phyloP scores from a whole-genome alignment of 768 basidiomycete species.

The Leccinum sublutescens region DNA sequence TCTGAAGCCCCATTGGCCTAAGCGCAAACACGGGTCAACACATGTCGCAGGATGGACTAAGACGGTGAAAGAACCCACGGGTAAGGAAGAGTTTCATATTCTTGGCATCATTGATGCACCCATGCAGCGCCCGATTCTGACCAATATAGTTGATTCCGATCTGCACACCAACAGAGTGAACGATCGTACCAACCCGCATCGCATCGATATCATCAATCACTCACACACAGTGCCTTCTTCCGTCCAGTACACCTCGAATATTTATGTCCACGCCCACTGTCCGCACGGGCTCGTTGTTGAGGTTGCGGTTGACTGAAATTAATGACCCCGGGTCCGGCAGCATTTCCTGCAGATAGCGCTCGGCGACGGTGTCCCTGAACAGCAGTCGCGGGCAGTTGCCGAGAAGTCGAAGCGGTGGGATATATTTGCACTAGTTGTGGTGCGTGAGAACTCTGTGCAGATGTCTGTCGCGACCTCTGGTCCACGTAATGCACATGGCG shows the following conservation, averaged over 20 bases:
- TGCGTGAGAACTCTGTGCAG: slow-evolving; percentile 6
- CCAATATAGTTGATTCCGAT: slow-evolving; percentile 82
- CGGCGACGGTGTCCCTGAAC: slow-evolving; percentile 21
- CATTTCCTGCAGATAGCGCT: slow-evolving; percentile 19
- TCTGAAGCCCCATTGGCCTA: slow-evolving; percentile 47
- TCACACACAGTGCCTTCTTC: slow-evolving; percentile 50
- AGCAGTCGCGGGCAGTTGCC: background rate
- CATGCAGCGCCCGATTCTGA: slow-evolving; percentile 58
- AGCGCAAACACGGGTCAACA: background rate
- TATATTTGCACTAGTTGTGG: background rate
- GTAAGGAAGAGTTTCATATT: slow-evolving; percentile 69
- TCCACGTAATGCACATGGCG: slow-evolving; percentile 30
- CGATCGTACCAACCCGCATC: background rate
- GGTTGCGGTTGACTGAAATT: slow-evolving; percentile 7
- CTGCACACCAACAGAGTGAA: slow-evolving; percentile 30
- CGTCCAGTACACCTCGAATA: slow-evolving; percentile 51
- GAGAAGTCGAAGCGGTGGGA: slow-evolving; percentile 6
- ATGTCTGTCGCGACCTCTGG: slow-evolving; percentile 10
- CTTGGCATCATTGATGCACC: slow-evolving; percentile 80
- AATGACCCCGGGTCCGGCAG: background rate
- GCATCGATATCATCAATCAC: slow-evolving; percentile 5
- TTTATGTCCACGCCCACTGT: slow-evolving; percentile 28
- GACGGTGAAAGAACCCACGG: slow-evolving; percentile 36
- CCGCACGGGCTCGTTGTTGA: slow-evolving; percentile 3
- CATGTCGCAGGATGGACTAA: background rate